Base-by-base conservation (phyloP, 2,329 filamentous ascomycete genomes). In the Elsinoe australis region DNA sequence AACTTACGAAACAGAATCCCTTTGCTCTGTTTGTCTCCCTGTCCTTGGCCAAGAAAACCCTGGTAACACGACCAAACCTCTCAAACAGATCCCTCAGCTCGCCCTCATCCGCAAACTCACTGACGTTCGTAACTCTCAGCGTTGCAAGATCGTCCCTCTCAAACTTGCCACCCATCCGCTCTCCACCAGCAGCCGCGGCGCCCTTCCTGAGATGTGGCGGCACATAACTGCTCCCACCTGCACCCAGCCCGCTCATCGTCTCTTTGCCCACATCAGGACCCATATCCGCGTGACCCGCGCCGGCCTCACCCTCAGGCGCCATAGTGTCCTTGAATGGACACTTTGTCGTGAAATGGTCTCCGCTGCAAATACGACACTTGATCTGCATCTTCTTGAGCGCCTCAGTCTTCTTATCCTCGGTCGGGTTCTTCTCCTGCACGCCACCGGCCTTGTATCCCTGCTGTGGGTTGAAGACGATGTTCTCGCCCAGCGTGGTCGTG, bases 301-400 rank as follows among this genome's bases (percentile, higher is more conserved):
- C 64, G 12, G 59, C 58, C 54, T 70, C 71, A 55, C 71, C 70
- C 53, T 89, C 80, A 29, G 86, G 92, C 28, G 90, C 88, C 88
- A 98, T 95, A 60, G 90, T 98, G 67, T 96, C 92, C 76, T 96
- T 98, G 83, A 95, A 98, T 28, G 92, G 92, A 80, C 92, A 98
- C 68, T 92, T 84, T 58, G 90, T 90, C 33, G 92, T 98, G 77
- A 96, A 98, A 80, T 98, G 92, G 76, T 98, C 92, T 65, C 90
- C 92, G 66, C 83, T 86, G 74, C 92, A 98, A 67, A 98, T 96
- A 78, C 92, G 85, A 72, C 92, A 98, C 79, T 96, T 96, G 76
- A 98, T 94, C 75, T 95, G 94, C 80, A 95, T 95, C 74, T 95
- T 89, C 80, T 92, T 94, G 63, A 96, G 77, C 61, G 76, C 72